phyloP scores from a whole-genome alignment of 1,139 yeast genomes.

The Meyerozyma athensensis region DNA sequence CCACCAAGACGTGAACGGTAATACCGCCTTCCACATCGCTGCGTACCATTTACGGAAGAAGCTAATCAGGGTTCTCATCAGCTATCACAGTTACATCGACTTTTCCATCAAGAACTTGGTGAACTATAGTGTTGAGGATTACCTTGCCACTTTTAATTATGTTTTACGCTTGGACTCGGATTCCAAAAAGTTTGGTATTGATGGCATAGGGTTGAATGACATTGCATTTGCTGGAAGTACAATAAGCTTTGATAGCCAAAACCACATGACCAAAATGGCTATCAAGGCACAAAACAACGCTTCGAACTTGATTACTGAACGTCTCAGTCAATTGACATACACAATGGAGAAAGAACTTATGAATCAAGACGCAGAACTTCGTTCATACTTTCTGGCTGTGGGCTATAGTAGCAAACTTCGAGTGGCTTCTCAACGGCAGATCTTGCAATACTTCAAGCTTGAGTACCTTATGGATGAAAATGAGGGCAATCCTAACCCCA shows the following conservation, averaged over 20 bases:
- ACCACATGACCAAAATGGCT: conserved; percentile 35
- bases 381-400: conserved; percentile 26
- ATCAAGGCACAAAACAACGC: conserved; percentile 32
- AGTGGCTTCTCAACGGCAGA: conserved; percentile 29
- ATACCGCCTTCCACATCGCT: conserved; percentile 83
- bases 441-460: conserved; percentile 33
- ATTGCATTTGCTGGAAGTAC: conserved; percentile 11
- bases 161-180: conserved; percentile 16
- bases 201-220: not conserved
- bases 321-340: conserved; percentile 36
- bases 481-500: conserved; percentile 17
- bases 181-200: not conserved
- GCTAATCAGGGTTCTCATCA: conserved; percentile 66
- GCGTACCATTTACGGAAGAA: conserved; percentile 71
- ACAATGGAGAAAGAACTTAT: conserved; percentile 38
- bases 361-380: conserved; percentile 33
- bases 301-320: conserved; percentile 35
- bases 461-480: conserved; percentile 30
- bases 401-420: conserved; percentile 25
- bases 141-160: conserved; percentile 44
- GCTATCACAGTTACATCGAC: conserved; percentile 69
- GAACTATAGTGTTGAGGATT: conserved; percentile 73
- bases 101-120: conserved; percentile 58
- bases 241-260: conserved; percentile 36
- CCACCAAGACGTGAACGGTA: conserved; percentile 77